Base-by-base conservation (phyloP, 495 filamentous ascomycete genomes). In the Rhizodiscina lignyota region DNA sequence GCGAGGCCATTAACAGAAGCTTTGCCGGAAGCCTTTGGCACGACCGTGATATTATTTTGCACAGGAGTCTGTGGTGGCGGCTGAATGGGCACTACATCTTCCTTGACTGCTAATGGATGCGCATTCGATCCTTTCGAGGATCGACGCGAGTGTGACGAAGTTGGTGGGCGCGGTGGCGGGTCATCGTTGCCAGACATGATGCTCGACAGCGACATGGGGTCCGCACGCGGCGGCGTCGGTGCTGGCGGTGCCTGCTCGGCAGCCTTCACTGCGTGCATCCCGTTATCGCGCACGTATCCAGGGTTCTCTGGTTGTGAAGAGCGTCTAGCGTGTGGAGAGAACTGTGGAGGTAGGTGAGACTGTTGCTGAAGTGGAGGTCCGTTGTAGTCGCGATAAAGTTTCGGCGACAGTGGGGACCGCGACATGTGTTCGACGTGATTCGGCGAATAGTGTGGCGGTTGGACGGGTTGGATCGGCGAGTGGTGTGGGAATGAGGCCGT, bases 131-230 rank as follows among this genome's bases (percentile, higher is more conserved):
- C 8, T 23, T 42, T 42, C 2, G 46, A 42, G 4, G 32, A 26
- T 16, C 32, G 39, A 8, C 33, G 49, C 31, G 57, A 18, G 22
- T 34, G 28, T 38, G 28, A 43, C 18, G 58, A 49, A 18, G 53
- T 43, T 30, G 61, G 58, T 32, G 30, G 28, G 52, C 51, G 30
- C 43, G 52, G 39, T 58, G 59, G 45, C 51, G 54, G 1, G 49
- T 63, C 55, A 13, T 64, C 56, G 18, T 79, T 68, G 39, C 67
- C 76, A 1, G 83, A 85, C 23, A 93, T 69, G 37, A 93, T 91
- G 50, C 79, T 89, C 21, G 82, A 83, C 44, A 93, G 83, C 2
- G 82, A 83, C 84, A 93, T 93, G 11, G 84, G 79, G 55, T 86
- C 77, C 18, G 43, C 46, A 5, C 46, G 48, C 21, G 41, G 36